phyloP scores from a whole-genome alignment of 1,284 basidiomycete genomes.

The Tremellales sp. region DNA sequence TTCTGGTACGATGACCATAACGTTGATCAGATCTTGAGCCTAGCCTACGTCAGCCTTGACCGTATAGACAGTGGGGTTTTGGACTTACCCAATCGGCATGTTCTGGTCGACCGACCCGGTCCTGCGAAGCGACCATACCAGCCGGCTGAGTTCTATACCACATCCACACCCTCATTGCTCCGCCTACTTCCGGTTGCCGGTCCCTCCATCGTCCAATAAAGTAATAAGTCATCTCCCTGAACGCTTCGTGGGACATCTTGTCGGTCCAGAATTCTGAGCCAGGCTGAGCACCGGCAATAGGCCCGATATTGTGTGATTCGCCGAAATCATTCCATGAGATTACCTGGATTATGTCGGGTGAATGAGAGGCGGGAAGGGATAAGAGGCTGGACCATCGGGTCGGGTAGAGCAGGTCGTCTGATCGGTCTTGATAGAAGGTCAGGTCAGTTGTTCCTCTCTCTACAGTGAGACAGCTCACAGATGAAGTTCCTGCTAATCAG shows the following conservation, averaged over 20 bases:
- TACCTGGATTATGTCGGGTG: conserved; percentile 45
- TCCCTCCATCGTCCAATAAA: conserved; percentile 34
- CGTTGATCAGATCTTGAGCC: conserved; percentile 46
- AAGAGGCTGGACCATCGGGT: conserved; percentile 41
- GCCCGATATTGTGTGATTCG: conserved; percentile 46
- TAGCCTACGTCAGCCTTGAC: too few species aligned
- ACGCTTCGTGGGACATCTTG: conserved; percentile 43
- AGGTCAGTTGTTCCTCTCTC: neutral
- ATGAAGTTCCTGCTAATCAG: conserved; percentile 39
- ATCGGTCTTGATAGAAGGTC: conserved; percentile 28
- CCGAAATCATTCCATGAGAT: conserved; percentile 50
- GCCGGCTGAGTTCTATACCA: conserved; percentile 42
- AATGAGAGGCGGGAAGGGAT: conserved; percentile 12
- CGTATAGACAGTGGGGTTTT: neutral
- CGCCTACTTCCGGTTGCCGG: conserved; percentile 1
- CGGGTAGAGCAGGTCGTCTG: conserved; percentile 46
- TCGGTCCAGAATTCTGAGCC: conserved; percentile 44
- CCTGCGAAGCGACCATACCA: conserved; percentile 13
- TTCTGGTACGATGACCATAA: conserved; percentile 26
- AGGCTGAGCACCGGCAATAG: conserved; percentile 42
- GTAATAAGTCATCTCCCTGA: conserved; percentile 39
- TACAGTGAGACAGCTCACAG: conserved; percentile 16
- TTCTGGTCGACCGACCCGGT: conserved; percentile 33
- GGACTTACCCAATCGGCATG: conserved; percentile 41
- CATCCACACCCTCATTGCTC: conserved; percentile 27